Percentiles rank a stretch among this genome's conserved stretches.
These are phyloP conservation scores for Kingdonia uniflora DNA, from an alignment of 164 flowering plant species.

Conservation along the genomic window DNA sequence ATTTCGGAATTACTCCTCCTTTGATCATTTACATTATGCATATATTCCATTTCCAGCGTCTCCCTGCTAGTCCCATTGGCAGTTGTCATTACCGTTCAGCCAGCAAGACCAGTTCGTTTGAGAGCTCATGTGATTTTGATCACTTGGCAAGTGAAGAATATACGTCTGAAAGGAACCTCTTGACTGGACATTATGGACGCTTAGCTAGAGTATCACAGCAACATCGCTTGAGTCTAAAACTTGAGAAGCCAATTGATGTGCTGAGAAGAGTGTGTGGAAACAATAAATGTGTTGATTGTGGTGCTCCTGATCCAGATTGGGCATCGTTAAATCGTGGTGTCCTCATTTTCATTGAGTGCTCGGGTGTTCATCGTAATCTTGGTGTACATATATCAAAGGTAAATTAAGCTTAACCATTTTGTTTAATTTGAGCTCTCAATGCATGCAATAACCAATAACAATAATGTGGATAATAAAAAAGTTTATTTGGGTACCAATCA, in stretches of 20 bases:
- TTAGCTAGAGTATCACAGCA: constrained; percentile 32
- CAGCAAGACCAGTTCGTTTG: constrained; percentile 52
- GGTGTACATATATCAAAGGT: constrained; percentile 77
- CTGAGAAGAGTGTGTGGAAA: constrained; percentile 60
- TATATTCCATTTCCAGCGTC: not conserved
- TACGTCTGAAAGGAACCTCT: constrained; percentile 30
- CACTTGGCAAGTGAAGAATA: constrained; percentile 36
- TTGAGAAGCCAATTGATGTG: constrained; percentile 60
- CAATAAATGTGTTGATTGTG: constrained; percentile 85
- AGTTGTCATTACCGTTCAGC: constrained; percentile 11
- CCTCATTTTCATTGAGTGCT: constrained; percentile 84
- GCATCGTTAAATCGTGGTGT: constrained; percentile 82
- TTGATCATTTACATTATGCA: too few species aligned
- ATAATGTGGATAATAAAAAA: too few species aligned
- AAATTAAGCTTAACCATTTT: constrained; percentile 3
- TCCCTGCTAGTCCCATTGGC: not conserved
- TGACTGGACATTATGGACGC: constrained; percentile 40
- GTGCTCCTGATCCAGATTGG: constrained; percentile 87
- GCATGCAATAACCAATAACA: too few species aligned
- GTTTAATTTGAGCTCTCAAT: too few species aligned
- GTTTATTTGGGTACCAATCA: too few species aligned
- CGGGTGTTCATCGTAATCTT: constrained; percentile 88
- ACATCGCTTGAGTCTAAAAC: constrained; percentile 29
- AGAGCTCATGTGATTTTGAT: constrained; percentile 59
- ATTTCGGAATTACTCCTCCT: too few species aligned